Base-by-base conservation (phyloP, 2,329 filamentous ascomycete genomes). In the Diaporthe citriasiana region DNA sequence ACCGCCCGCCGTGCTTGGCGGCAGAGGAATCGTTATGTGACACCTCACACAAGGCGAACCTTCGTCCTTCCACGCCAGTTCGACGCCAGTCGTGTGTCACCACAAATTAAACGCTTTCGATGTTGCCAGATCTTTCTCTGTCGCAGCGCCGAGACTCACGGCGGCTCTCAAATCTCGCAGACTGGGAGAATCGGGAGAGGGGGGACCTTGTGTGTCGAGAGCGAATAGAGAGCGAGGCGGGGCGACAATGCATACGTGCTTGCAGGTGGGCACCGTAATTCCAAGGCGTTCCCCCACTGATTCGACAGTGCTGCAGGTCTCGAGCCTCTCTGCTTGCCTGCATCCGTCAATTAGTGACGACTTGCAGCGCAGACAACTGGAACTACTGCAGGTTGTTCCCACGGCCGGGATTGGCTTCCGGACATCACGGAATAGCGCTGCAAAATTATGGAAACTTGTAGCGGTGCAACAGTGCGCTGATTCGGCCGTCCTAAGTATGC, bases 261-360 rank as follows among this genome's bases (percentile, higher is more conserved):
- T 71, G 42, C 56, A 71, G 42, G 55, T 33, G 45, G 53, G 47
- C 69, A 71, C 69, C 22, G 42, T 12, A 53, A 51, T 51, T 47
- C 55, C 42, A 33, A 19, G 33, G 56, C 55, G 22, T 30, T 51
- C 17, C 13, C 51, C 47, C 30, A 53, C 69, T 71, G 56, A 71
- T 71, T 63, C 45, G 69, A 71, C 56, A 19, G 13, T 59, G 45
- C 45, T 60, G 56, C 69, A 71, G n/a, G 45, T 40, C 45, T 60
- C 33, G 56, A 60, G 56, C 30, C 33, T 60, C 27, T n/a, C 33
- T 53, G 25, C 27, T 33, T 71, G 56, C 42, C 60, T 50, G 42
- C 19, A 38, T 50, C 10, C 42, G 57, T 63, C 56, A 17, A 45
- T 53, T 30, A 53, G 56, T 25, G 22, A 71, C 55, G 42, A 59